phyloP scores from a whole-genome alignment of 352 stramenopile species.

The Phytophthora aleatoria region DNA sequence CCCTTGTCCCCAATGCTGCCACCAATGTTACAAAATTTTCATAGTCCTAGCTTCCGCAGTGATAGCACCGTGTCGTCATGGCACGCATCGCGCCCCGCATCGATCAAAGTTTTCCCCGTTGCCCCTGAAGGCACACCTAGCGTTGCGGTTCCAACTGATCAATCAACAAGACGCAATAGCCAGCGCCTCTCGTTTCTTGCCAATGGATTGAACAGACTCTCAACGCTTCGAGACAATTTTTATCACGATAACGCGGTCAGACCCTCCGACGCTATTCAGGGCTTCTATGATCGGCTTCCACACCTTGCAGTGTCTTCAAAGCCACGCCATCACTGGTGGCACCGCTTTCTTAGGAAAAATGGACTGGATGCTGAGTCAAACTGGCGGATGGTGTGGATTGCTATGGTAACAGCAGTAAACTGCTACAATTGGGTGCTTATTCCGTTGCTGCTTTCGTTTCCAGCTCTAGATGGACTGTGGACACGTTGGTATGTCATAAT shows the following conservation, averaged over 20 bases:
- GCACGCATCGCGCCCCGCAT: background rate
- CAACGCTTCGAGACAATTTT: constrained; percentile 40
- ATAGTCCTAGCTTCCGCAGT: constrained; percentile 13
- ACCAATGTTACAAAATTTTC: background rate
- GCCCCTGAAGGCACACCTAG: background rate
- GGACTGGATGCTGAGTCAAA: constrained; percentile 50
- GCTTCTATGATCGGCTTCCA: constrained; percentile 59
- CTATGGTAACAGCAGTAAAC: constrained; percentile 40
- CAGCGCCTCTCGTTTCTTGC: constrained; percentile 26
- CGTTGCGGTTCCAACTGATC: background rate
- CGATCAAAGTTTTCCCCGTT: constrained; percentile 27
- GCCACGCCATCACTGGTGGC: constrained; percentile 39
- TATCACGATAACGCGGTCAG: constrained; percentile 38
- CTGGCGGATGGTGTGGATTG: constrained; percentile 51
- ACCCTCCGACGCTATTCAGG: constrained; percentile 49
- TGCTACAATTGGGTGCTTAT: constrained; percentile 65
- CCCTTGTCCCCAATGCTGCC: constrained; percentile 9
- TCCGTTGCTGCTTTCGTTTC: constrained; percentile 56
- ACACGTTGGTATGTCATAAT: constrained; percentile 33
- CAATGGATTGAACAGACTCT: constrained; percentile 27
- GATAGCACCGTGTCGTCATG: constrained; percentile 17
- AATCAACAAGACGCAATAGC: constrained; percentile 4
- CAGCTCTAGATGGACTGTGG: constrained; percentile 33
- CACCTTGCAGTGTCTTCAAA: constrained; percentile 25
- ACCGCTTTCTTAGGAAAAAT: constrained; percentile 28